Evolutionary conservation across 345 rosid species (phyloP).

Genomic region (Ailanthus altissimus): DNA sequence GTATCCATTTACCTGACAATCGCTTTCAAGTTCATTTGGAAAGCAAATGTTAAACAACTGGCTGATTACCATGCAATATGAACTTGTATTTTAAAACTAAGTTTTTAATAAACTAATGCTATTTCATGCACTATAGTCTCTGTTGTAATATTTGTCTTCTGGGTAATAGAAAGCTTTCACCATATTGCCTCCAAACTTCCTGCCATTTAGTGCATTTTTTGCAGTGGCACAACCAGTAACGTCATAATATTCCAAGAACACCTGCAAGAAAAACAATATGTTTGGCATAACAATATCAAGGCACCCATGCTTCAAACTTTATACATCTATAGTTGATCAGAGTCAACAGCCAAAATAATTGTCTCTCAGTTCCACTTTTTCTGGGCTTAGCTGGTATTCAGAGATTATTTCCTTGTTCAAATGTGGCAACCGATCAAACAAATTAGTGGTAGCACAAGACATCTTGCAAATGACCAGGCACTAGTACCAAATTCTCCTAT

Average conservation of each 20-base stretch:
- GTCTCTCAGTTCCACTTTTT: too few relatives aligned
- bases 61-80: constrained; percentile 10
- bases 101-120: background rate
- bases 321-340: too few relatives aligned
- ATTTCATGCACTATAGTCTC: constrained; percentile 22
- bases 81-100: background rate
- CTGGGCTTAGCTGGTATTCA: too few relatives aligned
- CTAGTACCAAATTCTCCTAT: too few relatives aligned
- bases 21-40: background rate
- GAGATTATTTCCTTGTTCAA: too few relatives aligned
- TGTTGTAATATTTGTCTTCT: constrained; percentile 27
- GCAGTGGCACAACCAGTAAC: constrained; percentile 21
- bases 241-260: constrained; percentile 31
- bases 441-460: too few relatives aligned
- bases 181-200: constrained; percentile 30
- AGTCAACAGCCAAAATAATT: too few relatives aligned
- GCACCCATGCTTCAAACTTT: too few relatives aligned
- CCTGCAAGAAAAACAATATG: constrained; percentile 17
- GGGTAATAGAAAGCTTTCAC: constrained; percentile 28
- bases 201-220: constrained; percentile 24
- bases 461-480: too few relatives aligned
- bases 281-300: too few relatives aligned
- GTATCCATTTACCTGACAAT: background rate
- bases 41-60: background rate
- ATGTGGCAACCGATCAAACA: too few relatives aligned